phyloP scores from a whole-genome alignment of 768 basidiomycete species.

The Ramaria sp. region DNA sequence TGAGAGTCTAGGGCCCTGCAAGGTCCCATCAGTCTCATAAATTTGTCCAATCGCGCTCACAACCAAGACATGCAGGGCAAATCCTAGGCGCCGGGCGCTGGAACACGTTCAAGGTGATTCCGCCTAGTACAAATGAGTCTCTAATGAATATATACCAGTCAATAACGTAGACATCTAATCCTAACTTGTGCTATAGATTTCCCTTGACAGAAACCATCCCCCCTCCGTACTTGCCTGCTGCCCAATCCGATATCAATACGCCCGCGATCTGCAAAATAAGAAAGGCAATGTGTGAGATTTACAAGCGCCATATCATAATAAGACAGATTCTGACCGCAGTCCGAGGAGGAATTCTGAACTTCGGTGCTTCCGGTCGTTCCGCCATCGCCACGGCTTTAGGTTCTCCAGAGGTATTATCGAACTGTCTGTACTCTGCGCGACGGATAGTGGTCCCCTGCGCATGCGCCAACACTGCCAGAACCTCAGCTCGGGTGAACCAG shows the following conservation, averaged over 20 bases:
- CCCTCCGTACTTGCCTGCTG: slow-evolving; percentile 16
- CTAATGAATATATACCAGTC: no score
- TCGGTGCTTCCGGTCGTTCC: slow-evolving; percentile 27
- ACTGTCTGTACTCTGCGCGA: slow-evolving; percentile 38
- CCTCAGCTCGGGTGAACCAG: slow-evolving; percentile 76
- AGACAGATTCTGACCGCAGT: slow-evolving; percentile 31
- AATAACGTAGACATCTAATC: not conserved
- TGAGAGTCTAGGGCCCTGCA: no score
- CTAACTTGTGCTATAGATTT: not conserved
- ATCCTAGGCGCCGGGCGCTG: no score
- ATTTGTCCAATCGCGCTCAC: no score
- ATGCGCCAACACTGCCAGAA: slow-evolving; percentile 53
- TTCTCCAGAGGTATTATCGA: slow-evolving; percentile 28
- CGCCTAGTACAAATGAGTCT: no score
- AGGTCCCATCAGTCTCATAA: no score
- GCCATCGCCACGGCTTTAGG: slow-evolving; percentile 11
- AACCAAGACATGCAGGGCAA: no score
- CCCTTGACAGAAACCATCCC: slow-evolving; percentile 1
- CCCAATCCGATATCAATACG: slow-evolving; percentile 79
- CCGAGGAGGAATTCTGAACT: slow-evolving; percentile 64
- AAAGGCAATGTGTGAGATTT: not conserved
- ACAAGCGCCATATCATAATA: not conserved
- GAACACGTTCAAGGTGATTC: no score
- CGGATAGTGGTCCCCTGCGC: slow-evolving; percentile 36
- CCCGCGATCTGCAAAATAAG: slow-evolving; percentile 45